Evolutionary conservation across 73 alveolate species (phyloP).

Genomic region (Halteria grandinella): DNA sequence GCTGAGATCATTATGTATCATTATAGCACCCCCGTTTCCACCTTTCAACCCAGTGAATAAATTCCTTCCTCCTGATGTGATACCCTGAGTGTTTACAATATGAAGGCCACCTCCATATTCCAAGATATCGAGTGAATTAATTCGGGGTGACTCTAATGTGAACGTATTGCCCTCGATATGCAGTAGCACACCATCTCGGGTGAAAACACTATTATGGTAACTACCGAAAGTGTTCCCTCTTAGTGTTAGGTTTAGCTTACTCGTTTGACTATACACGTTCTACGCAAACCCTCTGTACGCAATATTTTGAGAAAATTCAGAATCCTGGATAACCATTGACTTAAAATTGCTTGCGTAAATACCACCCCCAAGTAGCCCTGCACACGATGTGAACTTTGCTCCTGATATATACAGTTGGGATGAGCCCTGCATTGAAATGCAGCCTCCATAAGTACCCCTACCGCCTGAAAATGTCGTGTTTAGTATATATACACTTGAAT

Average conservation of each 20-base stretch:
- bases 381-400: not conserved
- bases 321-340: not conserved
- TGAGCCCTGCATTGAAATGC: slow-evolving; percentile 22
- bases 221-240: not conserved
- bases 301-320: slow-evolving; percentile 6
- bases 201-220: slow-evolving; percentile 30
- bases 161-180: slow-evolving; percentile 20
- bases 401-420: not conserved
- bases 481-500: slow-evolving; percentile 3
- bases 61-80: not conserved
- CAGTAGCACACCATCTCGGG: slow-evolving; percentile 16
- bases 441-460: slow-evolving; percentile 49
- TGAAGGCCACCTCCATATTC: slow-evolving; percentile 56
- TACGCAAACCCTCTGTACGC: slow-evolving; percentile 32
- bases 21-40: slow-evolving; percentile 65
- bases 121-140: not conserved
- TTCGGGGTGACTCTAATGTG: not conserved
- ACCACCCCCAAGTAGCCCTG: slow-evolving; percentile 41
- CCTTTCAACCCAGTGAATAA: slow-evolving; percentile 38
- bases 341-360: slow-evolving; percentile 32
- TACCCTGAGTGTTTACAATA: slow-evolving; percentile 4
- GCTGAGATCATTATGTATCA: slow-evolving; percentile 11
- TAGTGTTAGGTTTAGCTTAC: slow-evolving; percentile 6
- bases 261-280: slow-evolving; percentile 4
- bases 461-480: slow-evolving; percentile 13